Evolutionary conservation across 441 rosid species (phyloP).

Genomic region (Gossypium schwendimanii): DNA sequence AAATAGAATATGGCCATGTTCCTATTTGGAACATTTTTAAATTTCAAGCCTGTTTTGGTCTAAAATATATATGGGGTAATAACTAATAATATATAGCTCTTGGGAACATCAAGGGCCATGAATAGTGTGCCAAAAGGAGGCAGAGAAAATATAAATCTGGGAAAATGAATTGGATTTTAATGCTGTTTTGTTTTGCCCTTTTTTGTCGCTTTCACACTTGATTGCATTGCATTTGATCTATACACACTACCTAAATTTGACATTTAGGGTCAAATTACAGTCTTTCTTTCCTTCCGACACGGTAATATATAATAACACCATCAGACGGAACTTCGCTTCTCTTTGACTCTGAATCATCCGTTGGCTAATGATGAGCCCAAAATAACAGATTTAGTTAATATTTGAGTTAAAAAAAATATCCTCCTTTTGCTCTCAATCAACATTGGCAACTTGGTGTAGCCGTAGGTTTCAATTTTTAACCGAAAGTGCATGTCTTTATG

Average conservation of each 20-base stretch:
- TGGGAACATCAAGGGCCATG: neutral
- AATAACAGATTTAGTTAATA: too few species aligned
- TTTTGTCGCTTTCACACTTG: neutral
- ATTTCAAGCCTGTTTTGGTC: neutral
- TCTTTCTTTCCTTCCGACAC: neutral
- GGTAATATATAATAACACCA: too few species aligned
- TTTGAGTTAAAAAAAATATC: too few species aligned
- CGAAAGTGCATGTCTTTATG: too few species aligned
- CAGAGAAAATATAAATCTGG: neutral
- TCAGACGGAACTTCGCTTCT: too few species aligned
- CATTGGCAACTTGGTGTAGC: too few species aligned
- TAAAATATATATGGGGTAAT: neutral
- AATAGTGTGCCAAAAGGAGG: neutral
- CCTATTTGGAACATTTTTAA: neutral
- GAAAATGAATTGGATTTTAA: neutral
- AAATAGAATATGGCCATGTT: neutral
- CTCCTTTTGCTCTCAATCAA: too few species aligned
- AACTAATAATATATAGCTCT: neutral
- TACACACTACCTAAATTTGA: neutral
- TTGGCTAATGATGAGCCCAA: too few species aligned
- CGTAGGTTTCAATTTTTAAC: too few species aligned
- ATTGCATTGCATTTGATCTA: neutral
- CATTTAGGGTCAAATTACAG: neutral
- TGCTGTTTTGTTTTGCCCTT: neutral
- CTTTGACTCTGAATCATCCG: too few species aligned